A percentile compares a stretch with the other conserved stretches of the same genome.
phyloP scores from a whole-genome alignment of 2,329 filamentous ascomycete species.

The Fusarium temperatum region DNA sequence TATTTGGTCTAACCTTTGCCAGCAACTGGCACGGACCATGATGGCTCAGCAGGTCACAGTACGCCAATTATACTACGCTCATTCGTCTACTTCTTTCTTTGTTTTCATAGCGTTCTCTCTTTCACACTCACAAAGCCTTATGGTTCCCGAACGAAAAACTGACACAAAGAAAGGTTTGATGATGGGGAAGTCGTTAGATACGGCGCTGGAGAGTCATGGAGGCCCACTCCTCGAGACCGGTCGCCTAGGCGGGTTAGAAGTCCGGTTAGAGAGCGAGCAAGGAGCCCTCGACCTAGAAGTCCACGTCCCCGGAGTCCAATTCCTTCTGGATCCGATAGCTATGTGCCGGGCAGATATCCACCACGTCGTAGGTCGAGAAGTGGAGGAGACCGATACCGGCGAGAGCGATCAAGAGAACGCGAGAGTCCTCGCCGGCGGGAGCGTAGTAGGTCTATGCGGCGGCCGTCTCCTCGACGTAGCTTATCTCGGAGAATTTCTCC shows the following conservation, averaged over 20 bases:
- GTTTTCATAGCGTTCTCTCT: background rate
- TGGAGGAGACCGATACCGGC: slow-evolving; percentile 52
- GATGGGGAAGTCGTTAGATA: slow-evolving; percentile 70
- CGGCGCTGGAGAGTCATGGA: slow-evolving; percentile 69
- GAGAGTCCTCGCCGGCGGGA: slow-evolving; percentile 51
- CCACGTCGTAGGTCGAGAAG: slow-evolving; percentile 55
- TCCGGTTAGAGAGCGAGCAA: slow-evolving; percentile 44
- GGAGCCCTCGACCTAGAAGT: slow-evolving; percentile 52
- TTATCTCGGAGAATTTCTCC: slow-evolving; percentile 50
- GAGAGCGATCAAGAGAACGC: slow-evolving; percentile 54
- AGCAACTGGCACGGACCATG: background rate
- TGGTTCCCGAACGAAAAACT: background rate
- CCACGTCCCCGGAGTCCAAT: slow-evolving; percentile 50
- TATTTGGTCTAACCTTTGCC: background rate
- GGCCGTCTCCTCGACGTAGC: slow-evolving; percentile 52
- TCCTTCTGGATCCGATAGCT: slow-evolving; percentile 54
- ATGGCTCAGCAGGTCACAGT: background rate
- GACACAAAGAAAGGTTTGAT: slow-evolving; percentile 57
- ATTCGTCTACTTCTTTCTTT: background rate
- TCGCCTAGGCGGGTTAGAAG: slow-evolving; percentile 52
- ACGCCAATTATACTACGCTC: background rate
- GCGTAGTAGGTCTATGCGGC: slow-evolving; percentile 49
- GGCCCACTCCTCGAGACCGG: slow-evolving; percentile 63
- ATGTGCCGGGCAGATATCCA: slow-evolving; percentile 56
- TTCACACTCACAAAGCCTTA: background rate